Evolutionary conservation across 2,329 filamentous ascomycete species (phyloP).

Genomic region (Pseudocercospora musae): DNA sequence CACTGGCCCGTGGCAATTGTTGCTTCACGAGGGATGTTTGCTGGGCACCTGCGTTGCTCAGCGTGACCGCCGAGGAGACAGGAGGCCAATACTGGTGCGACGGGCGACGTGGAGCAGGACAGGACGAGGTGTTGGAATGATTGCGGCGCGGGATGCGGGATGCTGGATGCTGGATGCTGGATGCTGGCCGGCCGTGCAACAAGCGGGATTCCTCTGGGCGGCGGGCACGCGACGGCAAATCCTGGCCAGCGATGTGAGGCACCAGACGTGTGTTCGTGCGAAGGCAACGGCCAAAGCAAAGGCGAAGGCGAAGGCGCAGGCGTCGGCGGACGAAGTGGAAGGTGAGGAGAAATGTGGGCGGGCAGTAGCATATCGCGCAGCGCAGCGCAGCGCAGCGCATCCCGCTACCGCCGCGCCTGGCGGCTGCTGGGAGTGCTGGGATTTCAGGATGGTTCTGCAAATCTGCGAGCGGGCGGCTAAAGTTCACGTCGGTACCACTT

Average conservation of each 20-base stretch:
- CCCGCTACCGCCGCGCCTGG: constrained; percentile 13
- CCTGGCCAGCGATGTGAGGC: not conserved
- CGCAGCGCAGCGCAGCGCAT: too few relatives aligned
- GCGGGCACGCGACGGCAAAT: not conserved
- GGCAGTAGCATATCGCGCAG: constrained; percentile 16
- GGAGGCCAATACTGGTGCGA: not conserved
- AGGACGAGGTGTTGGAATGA: constrained; percentile 6
- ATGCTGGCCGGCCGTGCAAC: too few relatives aligned
- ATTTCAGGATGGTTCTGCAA: constrained; percentile 6
- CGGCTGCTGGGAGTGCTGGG: constrained; percentile 11
- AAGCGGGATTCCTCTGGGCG: constrained; percentile 7
- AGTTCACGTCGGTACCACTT: constrained; percentile 10
- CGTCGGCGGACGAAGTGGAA: constrained; percentile 7
- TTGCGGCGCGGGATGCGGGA: constrained; percentile 23
- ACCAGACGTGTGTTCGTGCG: constrained; percentile 8
- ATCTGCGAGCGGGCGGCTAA: constrained; percentile 9
- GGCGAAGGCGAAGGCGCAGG: too few relatives aligned
- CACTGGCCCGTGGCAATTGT: not conserved
- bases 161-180: too few relatives aligned
- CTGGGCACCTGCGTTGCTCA: not conserved
- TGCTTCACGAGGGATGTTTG: not conserved
- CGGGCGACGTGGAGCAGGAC: not conserved
- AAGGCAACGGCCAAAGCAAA: too few relatives aligned
- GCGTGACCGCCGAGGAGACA: not conserved
- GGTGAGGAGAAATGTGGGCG: constrained; percentile 20